Base-by-base conservation (phyloP, 169 alveolate species). In the Plasmodium gaboni region DNA sequence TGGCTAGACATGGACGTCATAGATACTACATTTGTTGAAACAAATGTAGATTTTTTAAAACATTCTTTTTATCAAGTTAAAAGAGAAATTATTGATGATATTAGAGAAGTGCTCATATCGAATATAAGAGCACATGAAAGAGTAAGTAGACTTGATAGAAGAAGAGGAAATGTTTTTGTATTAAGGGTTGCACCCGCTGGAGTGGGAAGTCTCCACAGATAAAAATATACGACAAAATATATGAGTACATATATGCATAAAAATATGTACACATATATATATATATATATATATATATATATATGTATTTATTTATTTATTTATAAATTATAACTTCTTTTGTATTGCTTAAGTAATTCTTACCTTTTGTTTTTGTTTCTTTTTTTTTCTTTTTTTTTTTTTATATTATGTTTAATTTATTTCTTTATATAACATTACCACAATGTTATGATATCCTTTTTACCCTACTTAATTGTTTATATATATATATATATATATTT, bases 1-100 rank as follows among this genome's bases (percentile, higher is more conserved):
- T 96, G 98, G 97, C 85, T 96, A 55, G 98, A 96, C 70, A 87
- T 96, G 96, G 98, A 96, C 86, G 98, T 96, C 32, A 94, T 96
- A 15, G 98, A 96, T 92, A 95, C 97, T 53, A 95, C 98, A 12
- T 94, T 94, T 88, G 96, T 96, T 42, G 98, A 96, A 57, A 93
- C 96, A 24, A 96, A 96, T 53, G 98, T 96, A 2, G 96, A 94
- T 87, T 91, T 91, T 87, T 88, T 94, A 38, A 94, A 93, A 73
- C 98, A 96, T 65, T 96, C 96, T 28, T 94, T 95, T 78, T 96
- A 95, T 93, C 96, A 96, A 55, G 92, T 96, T 87, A 96, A 95
- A 88, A 94, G 98, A 22, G 98, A 95, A 78, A 94, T 96, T 46
- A 94, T 96, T 53, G 98, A 95, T 64, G 98, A 96, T 80, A 76